phyloP scores from a whole-genome alignment of 2,329 filamentous ascomycete genomes.

The Cladosporium sp. region DNA sequence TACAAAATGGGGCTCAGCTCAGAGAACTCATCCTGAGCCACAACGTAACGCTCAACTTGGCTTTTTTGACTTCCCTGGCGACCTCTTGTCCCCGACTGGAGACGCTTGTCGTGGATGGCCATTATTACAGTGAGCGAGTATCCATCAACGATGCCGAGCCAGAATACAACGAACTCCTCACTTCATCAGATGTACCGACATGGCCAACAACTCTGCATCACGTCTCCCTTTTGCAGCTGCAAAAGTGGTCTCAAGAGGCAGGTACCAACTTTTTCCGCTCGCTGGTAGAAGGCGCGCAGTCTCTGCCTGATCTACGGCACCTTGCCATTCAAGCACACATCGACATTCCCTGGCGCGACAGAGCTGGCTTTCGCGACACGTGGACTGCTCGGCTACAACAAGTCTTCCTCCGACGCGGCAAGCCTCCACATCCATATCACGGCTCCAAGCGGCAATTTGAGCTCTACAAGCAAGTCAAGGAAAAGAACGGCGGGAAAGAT shows the following conservation, averaged over 20 bases:
- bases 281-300: slow-evolving; percentile 63
- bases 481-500: slow-evolving; percentile 5
- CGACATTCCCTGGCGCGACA: slow-evolving; percentile 71
- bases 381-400: slow-evolving; percentile 67
- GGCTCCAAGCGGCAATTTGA: slow-evolving; percentile 39
- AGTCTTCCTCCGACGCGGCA: slow-evolving; percentile 54
- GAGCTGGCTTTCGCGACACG: slow-evolving; percentile 68
- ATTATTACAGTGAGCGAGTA: slow-evolving; percentile 65
- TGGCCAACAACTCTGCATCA: slow-evolving; percentile 70
- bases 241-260: slow-evolving; percentile 62
- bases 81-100: slow-evolving; percentile 63
- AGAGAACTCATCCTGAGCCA: slow-evolving; percentile 65
- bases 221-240: slow-evolving; percentile 70
- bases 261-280: slow-evolving; percentile 75
- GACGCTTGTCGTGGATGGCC: slow-evolving; percentile 68
- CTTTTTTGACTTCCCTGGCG: slow-evolving; percentile 63
- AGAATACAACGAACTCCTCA: slow-evolving; percentile 62
- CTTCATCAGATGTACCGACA: slow-evolving; percentile 57
- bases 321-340: slow-evolving; percentile 72
- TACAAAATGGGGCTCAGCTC: slow-evolving; percentile 61
- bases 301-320: slow-evolving; percentile 60
- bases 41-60: slow-evolving; percentile 70
- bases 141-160: slow-evolving; percentile 67
- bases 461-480: slow-evolving; percentile 32
- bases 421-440: slow-evolving; percentile 39